phyloP scores from a whole-genome alignment of 2,329 filamentous ascomycete genomes.

The Nothopassalora personata region DNA sequence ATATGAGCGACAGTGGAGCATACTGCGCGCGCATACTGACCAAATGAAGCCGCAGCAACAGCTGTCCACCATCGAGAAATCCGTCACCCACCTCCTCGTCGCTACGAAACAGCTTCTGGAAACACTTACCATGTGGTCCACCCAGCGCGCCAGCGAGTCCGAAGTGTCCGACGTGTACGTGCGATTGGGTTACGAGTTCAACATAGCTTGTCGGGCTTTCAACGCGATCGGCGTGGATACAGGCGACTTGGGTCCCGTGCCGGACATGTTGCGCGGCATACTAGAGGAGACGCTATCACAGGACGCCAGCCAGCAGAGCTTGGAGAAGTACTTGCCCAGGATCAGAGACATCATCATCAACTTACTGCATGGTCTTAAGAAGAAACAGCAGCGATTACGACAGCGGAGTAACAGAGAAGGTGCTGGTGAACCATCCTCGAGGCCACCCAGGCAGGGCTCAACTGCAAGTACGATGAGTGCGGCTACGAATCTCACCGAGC shows the following conservation, averaged over 20 bases:
- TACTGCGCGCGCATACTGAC: slow-evolving; percentile 9
- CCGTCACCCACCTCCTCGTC: slow-evolving; percentile 93
- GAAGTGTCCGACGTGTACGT: slow-evolving; percentile 99
- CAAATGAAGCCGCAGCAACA: slow-evolving; percentile 59
- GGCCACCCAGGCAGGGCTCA: slow-evolving; percentile 38
- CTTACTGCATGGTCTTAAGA: slow-evolving; percentile 87
- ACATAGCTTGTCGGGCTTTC: slow-evolving; percentile 95
- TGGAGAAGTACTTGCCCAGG: slow-evolving; percentile 87
- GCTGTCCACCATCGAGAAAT: slow-evolving; percentile 97
- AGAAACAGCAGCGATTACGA: slow-evolving; percentile 85
- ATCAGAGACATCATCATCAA: slow-evolving; percentile 99
- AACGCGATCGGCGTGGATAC: slow-evolving; percentile 96
- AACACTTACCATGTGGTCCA: slow-evolving; percentile 96
- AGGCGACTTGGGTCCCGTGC: slow-evolving; percentile 87
- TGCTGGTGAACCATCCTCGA: slow-evolving; percentile 24
- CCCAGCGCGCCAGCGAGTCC: slow-evolving; percentile 81
- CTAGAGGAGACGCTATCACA: slow-evolving; percentile 95
- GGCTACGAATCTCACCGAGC: slow-evolving; percentile 42
- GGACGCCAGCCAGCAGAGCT: slow-evolving; percentile 85
- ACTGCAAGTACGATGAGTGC: slow-evolving; percentile 44
- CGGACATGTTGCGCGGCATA: slow-evolving; percentile 81
- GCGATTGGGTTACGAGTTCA: slow-evolving; percentile 95
- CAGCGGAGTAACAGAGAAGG: slow-evolving; percentile 47
- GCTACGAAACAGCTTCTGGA: slow-evolving; percentile 97
- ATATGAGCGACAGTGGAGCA: background rate